Evolutionary conservation across 768 basidiomycete species (phyloP).

Genomic region (Boletus huronensis): DNA sequence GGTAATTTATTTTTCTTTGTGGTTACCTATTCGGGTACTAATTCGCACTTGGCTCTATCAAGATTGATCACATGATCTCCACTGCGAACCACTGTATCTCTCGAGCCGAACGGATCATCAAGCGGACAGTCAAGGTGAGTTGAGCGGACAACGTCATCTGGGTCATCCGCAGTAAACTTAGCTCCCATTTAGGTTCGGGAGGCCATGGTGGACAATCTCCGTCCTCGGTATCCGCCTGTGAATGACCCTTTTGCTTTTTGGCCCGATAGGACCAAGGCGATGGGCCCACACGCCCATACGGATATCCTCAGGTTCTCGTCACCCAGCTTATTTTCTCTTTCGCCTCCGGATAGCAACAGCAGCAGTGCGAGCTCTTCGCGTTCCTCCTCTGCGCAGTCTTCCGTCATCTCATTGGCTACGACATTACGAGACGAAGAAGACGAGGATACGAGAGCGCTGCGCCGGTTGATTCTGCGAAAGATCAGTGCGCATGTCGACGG

Average conservation of each 20-base stretch:
- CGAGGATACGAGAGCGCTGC: conserved; percentile 59
- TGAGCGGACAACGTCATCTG: not conserved
- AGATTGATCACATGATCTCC: conserved; percentile 58
- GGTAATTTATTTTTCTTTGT: conserved; percentile 38
- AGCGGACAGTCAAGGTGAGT: conserved; percentile 52
- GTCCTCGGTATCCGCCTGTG: conserved; percentile 23
- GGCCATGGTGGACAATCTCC: conserved; percentile 43
- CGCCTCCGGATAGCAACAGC: conserved; percentile 13
- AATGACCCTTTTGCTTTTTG: conserved; percentile 22
- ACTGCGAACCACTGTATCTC: conserved; percentile 53
- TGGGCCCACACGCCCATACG: not conserved
- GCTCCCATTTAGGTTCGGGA: conserved; percentile 44
- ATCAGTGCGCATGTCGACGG: conserved; percentile 54
- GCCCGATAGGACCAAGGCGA: conserved; percentile 3
- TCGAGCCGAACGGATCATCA: conserved; percentile 55
- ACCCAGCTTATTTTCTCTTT: conserved; percentile 21
- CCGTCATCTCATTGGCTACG: conserved; percentile 44
- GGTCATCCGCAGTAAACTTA: conserved; percentile 2
- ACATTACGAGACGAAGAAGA: conserved; percentile 56
- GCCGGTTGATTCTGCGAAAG: conserved; percentile 62
- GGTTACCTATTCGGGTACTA: conserved; percentile 5
- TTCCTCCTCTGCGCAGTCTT: conserved; percentile 33
- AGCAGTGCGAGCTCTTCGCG: conserved; percentile 14
- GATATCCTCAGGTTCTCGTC: conserved; percentile 5
- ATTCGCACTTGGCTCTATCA: not conserved